Evolutionary conservation across 345 rosid species (phyloP).

Genomic region (Pseudoturritis turrita): DNA sequence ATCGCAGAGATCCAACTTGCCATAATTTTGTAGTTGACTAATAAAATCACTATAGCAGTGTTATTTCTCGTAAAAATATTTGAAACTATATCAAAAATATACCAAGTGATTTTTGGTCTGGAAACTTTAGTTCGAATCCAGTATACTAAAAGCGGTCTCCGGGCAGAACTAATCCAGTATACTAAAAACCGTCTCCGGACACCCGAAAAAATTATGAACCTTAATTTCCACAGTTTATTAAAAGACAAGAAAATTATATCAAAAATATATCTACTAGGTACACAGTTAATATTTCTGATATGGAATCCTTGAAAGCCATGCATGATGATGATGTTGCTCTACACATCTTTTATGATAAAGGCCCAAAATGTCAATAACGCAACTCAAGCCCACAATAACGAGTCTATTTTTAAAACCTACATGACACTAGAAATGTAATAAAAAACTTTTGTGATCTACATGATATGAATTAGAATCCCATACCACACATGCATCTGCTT

Average conservation of each 20-base stretch:
- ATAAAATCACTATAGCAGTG: not conserved
- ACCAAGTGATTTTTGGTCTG: too few relatives aligned
- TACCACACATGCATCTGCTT: constrained; percentile 56
- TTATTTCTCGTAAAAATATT: not conserved
- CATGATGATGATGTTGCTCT: not conserved
- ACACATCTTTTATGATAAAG: not conserved
- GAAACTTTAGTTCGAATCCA: too few relatives aligned
- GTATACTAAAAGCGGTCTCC: too few relatives aligned
- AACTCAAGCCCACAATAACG: not conserved
- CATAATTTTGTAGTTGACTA: constrained; percentile 16
- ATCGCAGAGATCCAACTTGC: not conserved
- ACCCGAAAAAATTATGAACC: too few relatives aligned
- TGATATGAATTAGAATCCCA: constrained; percentile 42
- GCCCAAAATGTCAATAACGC: not conserved
- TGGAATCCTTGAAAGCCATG: not conserved
- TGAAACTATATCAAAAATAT: not conserved
- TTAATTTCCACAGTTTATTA: too few relatives aligned
- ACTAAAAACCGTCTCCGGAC: too few relatives aligned
- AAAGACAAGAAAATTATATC: not conserved
- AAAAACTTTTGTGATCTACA: not conserved
- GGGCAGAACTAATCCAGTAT: too few relatives aligned
- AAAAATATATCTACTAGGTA: not conserved
- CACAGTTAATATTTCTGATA: too few relatives aligned
- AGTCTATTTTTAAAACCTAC: not conserved
- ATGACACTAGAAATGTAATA: not conserved